Conservation (phyloP, 805 yeast genomes). For the Cyberlindnera amylophila region DNA sequence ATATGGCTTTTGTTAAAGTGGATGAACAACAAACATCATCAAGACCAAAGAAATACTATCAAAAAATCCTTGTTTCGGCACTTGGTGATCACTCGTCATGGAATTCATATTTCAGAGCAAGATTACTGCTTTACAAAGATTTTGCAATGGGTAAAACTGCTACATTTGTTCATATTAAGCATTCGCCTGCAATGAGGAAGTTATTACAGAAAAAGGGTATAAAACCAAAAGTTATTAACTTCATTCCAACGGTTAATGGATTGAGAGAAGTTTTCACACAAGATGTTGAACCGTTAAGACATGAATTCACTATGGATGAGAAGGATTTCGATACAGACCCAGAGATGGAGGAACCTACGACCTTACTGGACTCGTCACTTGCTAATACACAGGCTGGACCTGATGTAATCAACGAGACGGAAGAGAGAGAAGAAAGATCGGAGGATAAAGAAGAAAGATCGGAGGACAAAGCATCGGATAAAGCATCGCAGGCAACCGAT, state of each 20-base stretch:
- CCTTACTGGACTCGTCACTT: too few relatives aligned
- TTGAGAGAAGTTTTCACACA: conserved; percentile 8
- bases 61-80: conserved; percentile 21
- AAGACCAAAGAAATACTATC: conserved; percentile 16
- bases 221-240: conserved; percentile 11
- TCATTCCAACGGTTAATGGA: conserved; percentile 5
- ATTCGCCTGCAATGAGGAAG: conserved; percentile 17
- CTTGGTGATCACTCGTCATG: conserved; percentile 23
- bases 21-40: neutral
- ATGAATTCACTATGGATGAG: too few relatives aligned
- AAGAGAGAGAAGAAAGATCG: too few relatives aligned
- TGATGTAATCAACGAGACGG: too few relatives aligned
- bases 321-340: too few relatives aligned
- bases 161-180: conserved; percentile 18
- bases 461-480: too few relatives aligned
- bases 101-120: conserved; percentile 17
- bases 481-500: too few relatives aligned
- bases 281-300: too few relatives aligned
- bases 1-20: conserved; percentile 25
- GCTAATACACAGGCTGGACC: too few relatives aligned
- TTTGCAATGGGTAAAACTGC: conserved; percentile 16
- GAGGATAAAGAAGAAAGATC: too few relatives aligned
- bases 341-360: too few relatives aligned
- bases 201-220: conserved; percentile 10
- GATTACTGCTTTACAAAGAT: conserved; percentile 24